These are phyloP conservation scores for Massariosphaeria phaeospora DNA, from an alignment of 495 filamentous ascomycete genomes.

Conservation along the genomic window DNA sequence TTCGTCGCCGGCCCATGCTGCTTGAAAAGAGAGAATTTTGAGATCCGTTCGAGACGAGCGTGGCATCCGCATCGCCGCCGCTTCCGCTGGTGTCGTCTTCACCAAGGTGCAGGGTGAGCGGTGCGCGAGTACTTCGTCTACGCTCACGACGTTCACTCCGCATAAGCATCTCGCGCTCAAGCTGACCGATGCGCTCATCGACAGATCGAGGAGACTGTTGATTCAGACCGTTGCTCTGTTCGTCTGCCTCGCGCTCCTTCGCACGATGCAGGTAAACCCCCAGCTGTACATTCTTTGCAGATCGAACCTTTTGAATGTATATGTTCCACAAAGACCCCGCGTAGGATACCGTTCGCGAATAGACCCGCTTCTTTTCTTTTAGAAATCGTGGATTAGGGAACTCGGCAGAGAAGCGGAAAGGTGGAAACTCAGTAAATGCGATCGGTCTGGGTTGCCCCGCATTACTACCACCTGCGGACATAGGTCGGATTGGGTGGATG, in stretches of 20 bases:
- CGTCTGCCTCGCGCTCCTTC: conserved; percentile 52
- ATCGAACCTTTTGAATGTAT: conserved; percentile 57
- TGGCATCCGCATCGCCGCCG: conserved; percentile 41
- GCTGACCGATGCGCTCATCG: conserved; percentile 47
- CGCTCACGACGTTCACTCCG: conserved; percentile 42
- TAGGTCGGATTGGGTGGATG: conserved; percentile 26
- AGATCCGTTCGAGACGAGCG: conserved; percentile 24
- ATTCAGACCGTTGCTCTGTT: conserved; percentile 34
- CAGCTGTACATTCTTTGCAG: conserved; percentile 51
- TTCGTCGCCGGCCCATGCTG: conserved; percentile 1
- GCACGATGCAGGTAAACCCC: conserved; percentile 59
- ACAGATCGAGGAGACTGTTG: conserved; percentile 39
- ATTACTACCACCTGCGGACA: conserved; percentile 36
- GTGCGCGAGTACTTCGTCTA: conserved; percentile 18
- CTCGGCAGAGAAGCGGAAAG: conserved; percentile 57
- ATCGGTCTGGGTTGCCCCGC: conserved; percentile 37
- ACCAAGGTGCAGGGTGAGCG: conserved; percentile 19
- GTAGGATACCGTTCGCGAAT: conserved; percentile 59
- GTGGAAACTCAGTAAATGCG: conserved; percentile 52
- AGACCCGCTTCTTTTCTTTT: conserved; percentile 58
- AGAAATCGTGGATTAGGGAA: conserved; percentile 52
- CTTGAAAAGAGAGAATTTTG: conserved; percentile 15
- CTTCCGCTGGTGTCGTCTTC: conserved; percentile 45
- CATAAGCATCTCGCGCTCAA: conserved; percentile 48
- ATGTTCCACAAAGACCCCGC: conserved; percentile 59